These are phyloP conservation scores for Lolium rigidum DNA, from an alignment of 176 grass and related monocot genomes.

Conservation along the genomic window DNA sequence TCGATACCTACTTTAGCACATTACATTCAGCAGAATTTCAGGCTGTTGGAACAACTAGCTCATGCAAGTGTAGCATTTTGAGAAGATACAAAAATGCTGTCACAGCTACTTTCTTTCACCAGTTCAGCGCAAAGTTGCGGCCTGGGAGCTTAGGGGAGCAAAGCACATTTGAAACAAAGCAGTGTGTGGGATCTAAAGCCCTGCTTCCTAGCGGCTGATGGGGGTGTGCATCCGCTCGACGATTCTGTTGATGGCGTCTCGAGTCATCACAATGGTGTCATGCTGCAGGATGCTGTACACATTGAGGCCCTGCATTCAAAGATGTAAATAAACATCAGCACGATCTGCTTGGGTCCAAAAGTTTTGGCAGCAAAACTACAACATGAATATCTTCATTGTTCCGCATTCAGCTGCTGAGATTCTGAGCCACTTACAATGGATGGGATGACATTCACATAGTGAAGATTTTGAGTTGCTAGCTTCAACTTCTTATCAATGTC, in stretches of 20 bases:
- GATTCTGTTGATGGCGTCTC: slow-evolving; percentile 72
- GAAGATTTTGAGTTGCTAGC: slow-evolving; percentile 83
- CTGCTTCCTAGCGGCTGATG: slow-evolving; percentile 56
- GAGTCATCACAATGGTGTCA: slow-evolving; percentile 82
- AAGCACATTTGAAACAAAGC: neutral
- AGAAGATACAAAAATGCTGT: neutral
- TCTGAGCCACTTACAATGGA: slow-evolving; percentile 65
- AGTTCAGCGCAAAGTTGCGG: neutral
- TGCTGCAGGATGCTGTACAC: slow-evolving; percentile 93
- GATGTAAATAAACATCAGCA: slow-evolving; percentile 22
- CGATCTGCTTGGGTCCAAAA: neutral
- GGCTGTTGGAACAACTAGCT: neutral
- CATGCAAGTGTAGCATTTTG: neutral
- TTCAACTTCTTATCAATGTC: slow-evolving; percentile 74
- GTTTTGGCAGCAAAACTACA: neutral
- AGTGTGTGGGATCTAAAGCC: neutral
- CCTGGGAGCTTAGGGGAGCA: neutral
- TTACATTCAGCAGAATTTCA: neutral
- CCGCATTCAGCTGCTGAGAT: neutral
- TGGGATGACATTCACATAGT: slow-evolving; percentile 83
- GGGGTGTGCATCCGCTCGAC: slow-evolving; percentile 83
- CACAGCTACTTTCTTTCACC: neutral
- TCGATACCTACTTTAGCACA: neutral
- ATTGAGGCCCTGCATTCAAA: slow-evolving; percentile 67
- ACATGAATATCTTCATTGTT: neutral